Evolutionary conservation across 306 rosid species (phyloP), one percentile per base, ranked within the genome.

Genomic region (Dalbergia cochinchinensis): DNA sequence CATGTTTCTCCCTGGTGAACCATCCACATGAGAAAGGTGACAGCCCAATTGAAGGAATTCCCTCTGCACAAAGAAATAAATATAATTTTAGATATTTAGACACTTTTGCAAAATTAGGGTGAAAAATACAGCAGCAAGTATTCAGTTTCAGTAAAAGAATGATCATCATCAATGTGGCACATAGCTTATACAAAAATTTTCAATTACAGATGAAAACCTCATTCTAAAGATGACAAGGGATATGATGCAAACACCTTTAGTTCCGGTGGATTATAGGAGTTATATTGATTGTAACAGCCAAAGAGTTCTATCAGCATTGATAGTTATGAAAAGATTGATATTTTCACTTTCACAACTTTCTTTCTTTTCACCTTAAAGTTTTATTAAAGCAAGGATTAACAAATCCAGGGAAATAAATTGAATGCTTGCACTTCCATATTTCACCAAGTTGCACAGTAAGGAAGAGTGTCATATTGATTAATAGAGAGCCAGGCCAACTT

Each of bases 21-120:
- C 97, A 94, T 81, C 99, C 97, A 87, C 95, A 90, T 10, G 99
- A 84, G 88, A 92, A 91, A 78, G 99, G 97, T 81, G 97, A 92
- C 91, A 94, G 85, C 80, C 97, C 99, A 77, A 88, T 64, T 26
- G 99, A 92, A 85, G 97, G 97, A 75, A 94, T 94, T 59, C 99
- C 95, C 91, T 90, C 97, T 94, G 90, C 83, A 81, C 74, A 70
- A 63, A 82, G 83, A 74, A 37, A 82, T 11, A 55, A 59, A 82
- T 57, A 61, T 73, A 51, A 65, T 77, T 68, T 42, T 9, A 74
- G 60, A 66, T 76, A 68, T 41, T 62, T 22, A 60, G 33, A 37
- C 64, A 22, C 78, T 55, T 74, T 18, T 65, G 42, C 51, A 39
- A 54, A 33, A 63, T 13, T 7, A 34, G 66, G 78, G 37, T 19